Evolutionary conservation across 1,139 yeast species (phyloP).

Genomic region (Candida labiduridarum): DNA sequence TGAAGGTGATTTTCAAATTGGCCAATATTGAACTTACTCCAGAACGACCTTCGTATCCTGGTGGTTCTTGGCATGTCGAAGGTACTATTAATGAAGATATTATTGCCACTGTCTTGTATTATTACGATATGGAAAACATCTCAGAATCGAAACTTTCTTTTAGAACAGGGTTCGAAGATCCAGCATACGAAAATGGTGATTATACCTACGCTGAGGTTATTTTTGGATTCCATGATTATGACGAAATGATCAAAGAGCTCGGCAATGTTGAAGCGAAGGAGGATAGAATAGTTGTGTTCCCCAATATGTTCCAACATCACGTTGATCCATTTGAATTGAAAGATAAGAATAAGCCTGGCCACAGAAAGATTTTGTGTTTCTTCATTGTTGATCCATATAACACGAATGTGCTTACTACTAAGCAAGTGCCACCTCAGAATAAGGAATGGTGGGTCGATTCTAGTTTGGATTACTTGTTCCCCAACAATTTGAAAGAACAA

Average conservation of each 20-base stretch:
- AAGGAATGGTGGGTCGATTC: conserved; percentile 36
- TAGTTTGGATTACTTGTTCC: conserved; percentile 16
- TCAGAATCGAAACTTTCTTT: conserved; percentile 37
- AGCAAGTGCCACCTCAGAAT: conserved; percentile 45
- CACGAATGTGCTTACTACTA: conserved; percentile 29
- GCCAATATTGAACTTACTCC: conserved; percentile 43
- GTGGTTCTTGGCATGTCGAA: conserved; percentile 42
- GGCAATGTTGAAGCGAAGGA: conserved; percentile 31
- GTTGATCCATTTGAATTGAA: conserved; percentile 41
- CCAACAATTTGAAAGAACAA: conserved; percentile 14
- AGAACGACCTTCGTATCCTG: conserved; percentile 38
- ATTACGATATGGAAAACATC: conserved; percentile 46
- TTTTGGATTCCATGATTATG: conserved; percentile 35
- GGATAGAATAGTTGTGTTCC: conserved; percentile 38
- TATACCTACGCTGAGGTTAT: conserved; percentile 22
- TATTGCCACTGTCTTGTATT: conserved; percentile 44
- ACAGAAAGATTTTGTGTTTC: conserved; percentile 43
- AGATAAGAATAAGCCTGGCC: conserved; percentile 39
- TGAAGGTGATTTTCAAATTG: conserved; percentile 19
- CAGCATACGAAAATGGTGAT: conserved; percentile 42
- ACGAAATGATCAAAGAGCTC: conserved; percentile 20
- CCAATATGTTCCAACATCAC: conserved; percentile 43
- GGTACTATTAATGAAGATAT: conserved; percentile 47
- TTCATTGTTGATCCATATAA: conserved; percentile 44
- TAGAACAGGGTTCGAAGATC: conserved; percentile 34